Evolutionary conservation across 2,329 filamentous ascomycete species (phyloP), one percentile per base, ranked within the genome.

Genomic region (Pleoardoris graminearum): DNA sequence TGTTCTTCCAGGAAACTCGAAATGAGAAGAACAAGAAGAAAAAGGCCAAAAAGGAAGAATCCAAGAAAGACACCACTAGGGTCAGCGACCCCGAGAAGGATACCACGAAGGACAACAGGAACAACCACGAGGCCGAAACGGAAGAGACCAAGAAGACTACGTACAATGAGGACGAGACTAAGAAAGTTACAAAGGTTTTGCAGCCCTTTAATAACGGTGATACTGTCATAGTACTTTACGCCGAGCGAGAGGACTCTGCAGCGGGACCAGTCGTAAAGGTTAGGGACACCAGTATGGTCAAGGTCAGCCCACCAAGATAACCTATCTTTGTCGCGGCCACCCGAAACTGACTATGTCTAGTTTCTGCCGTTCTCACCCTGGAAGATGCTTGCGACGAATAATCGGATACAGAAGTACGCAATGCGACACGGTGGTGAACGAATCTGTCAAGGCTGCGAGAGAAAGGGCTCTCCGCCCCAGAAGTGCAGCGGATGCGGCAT

Each of bases 221-320:
- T 43, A 57, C 57, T 7, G 51, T 60, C 38, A 46, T 53, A 21
- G 41, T 59, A 48, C 38, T 57, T 7, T 54, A 59, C 25, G 57
- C 54, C 11, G 38, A 43, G 21, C 49, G 47, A 21, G 49, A 44
- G 29, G 23, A 53, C 37, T 43, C 45, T 25, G 22, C 45, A 25
- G 45, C 35, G 43, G 23, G 25, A 17, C 6, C 39, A 8, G 25
- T 42, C 10, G 23, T 42, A 2, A 29, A 42, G 23, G 23, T 42
- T 12, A 42, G 2, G 22, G 23, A 17, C 14, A 29, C 23, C n/a
- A 30, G n/a, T 16, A 29, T 30, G 7, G 29, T 58, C 10, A 55
- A 55, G 52, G 55, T 58, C 17, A 19, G n/a, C 6, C 10, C 25
- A 27, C 10, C 25, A 29, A 19, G 3, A 4, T 51, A 47, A 25